Conservation (phyloP, 768 basidiomycete species). For the Rhodotorula babjevae region DNA sequence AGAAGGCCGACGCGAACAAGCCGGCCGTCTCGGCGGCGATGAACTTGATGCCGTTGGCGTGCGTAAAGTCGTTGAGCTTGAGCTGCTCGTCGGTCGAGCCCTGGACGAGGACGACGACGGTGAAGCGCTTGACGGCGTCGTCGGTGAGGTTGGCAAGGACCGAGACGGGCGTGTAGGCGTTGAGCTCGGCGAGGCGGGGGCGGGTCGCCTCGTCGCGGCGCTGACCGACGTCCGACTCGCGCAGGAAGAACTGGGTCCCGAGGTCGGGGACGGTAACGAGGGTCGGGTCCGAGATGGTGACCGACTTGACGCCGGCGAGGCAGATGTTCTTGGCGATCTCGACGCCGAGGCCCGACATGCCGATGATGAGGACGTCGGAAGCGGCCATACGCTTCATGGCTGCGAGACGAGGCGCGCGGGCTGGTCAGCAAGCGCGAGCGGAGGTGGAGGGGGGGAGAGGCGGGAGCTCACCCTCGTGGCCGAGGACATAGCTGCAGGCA, state of each 20-base stretch:
- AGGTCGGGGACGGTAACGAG: conserved; percentile 82
- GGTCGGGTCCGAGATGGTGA: conserved; percentile 90
- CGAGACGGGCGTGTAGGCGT: conserved; percentile 90
- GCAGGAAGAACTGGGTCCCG: conserved; percentile 96
- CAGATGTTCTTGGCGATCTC: conserved; percentile 97
- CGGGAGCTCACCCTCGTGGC: neutral
- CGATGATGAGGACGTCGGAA: conserved; percentile 90
- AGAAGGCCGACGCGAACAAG: conserved; percentile 90
- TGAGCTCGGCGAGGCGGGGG: conserved; percentile 86
- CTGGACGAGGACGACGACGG: conserved; percentile 75
- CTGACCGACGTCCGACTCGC: conserved; percentile 78
- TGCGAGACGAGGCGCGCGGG: conserved; percentile 45
- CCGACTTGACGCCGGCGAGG: conserved; percentile 94
- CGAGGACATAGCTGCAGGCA: conserved; percentile 3
- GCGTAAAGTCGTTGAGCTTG: conserved; percentile 94
- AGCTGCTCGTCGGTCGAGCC: conserved; percentile 72
- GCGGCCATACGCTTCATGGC: conserved; percentile 99
- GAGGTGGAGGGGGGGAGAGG: neutral
- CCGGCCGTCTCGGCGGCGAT: conserved; percentile 86
- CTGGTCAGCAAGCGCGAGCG: neutral
- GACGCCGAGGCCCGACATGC: conserved; percentile 83
- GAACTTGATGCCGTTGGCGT: conserved; percentile 80
- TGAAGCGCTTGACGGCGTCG: conserved; percentile 65
- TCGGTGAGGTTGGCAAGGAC: conserved; percentile 77
- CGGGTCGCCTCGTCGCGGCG: conserved; percentile 77